Conservation (phyloP, 345 rosid species). For the Populus deltoides region DNA sequence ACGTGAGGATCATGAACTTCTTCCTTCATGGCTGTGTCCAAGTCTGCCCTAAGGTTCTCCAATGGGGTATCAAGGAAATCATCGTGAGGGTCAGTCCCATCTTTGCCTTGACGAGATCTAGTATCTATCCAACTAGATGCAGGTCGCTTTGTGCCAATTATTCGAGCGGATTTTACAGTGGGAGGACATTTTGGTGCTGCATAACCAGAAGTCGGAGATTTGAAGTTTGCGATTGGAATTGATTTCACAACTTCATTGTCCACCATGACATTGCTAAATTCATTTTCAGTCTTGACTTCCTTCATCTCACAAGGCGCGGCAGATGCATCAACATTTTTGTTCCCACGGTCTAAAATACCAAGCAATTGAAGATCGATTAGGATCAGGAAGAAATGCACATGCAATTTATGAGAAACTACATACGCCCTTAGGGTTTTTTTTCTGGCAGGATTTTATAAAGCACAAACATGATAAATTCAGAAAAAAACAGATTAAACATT, state of each 20-base stretch:
- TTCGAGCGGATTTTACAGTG: conserved; percentile 36
- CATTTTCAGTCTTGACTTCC: conserved; percentile 39
- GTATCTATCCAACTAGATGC: conserved; percentile 79
- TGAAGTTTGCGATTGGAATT: conserved; percentile 33
- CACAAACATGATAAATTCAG: background rate
- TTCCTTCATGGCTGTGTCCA: conserved; percentile 39
- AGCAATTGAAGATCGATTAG: conserved; percentile 12
- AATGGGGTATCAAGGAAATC: conserved; percentile 86
- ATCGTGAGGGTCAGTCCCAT: conserved; percentile 75
- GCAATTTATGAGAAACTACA: background rate
- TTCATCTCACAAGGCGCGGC: conserved; percentile 22
- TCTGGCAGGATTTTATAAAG: background rate
- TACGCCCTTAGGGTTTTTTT: background rate
- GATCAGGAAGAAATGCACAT: background rate
- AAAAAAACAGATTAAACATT: background rate
- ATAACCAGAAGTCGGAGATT: conserved; percentile 25
- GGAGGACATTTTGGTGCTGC: conserved; percentile 28
- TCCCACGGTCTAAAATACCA: conserved; percentile 31
- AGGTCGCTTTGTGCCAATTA: conserved; percentile 57
- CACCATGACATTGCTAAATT: conserved; percentile 24
- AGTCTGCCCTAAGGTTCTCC: conserved; percentile 52
- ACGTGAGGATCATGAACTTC: conserved; percentile 12
- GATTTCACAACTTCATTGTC: conserved; percentile 36
- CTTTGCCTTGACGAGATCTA: conserved; percentile 49
- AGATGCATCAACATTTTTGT: conserved; percentile 18